Evolutionary conservation across 1,284 basidiomycete species (phyloP), one percentile per base, ranked within the genome.

Genomic region (Cryptococcus sp.): DNA sequence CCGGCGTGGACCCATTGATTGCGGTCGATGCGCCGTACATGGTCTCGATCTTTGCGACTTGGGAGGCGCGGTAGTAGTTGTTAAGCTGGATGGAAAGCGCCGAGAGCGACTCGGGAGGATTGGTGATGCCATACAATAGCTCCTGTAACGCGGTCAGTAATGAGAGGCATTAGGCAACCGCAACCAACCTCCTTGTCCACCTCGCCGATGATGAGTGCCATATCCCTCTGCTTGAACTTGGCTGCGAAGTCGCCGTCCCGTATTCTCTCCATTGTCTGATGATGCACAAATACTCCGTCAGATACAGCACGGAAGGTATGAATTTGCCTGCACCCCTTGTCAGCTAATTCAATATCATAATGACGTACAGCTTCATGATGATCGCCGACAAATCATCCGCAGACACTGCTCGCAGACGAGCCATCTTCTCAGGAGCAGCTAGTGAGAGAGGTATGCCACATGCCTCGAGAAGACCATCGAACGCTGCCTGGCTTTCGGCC

Each of bases 281-380:
- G 57, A 52, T 53, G 51, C 19, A 67, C 55, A 45, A 67, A 67
- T 11, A 58, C 52, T 51, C 55, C 54, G 54, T 67, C 65, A 16
- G 58, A 55, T 16, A 67, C 65, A 27, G 52, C 65, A 20, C 65
- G 65, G 61, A 67, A 67, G 1, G 64, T 66, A 20, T 53, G 51
- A 8, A 53, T 42, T 19, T 53, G 11, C 5, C 51, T 53, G 23
- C 8, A 13, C 27, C 20, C 2, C 10, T 35, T 10, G 20, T 48
- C 41, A 41, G 65, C 38, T 55, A 57, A 27, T 5, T 35, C 8
- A 10, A 5, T 3, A 16, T 43, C 19, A 22, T 23, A 41, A 1
- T 15, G 7, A 61, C 62, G 48, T 54, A 64, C 63, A 67, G 63
- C 41, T 52, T 55, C 57, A 67, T 62, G 42, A 67, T 62, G 46